Evolutionary conservation across 2,329 filamentous ascomycete species (phyloP), one percentile per base, ranked within the genome.

Genomic region (Diplodia intermedia): DNA sequence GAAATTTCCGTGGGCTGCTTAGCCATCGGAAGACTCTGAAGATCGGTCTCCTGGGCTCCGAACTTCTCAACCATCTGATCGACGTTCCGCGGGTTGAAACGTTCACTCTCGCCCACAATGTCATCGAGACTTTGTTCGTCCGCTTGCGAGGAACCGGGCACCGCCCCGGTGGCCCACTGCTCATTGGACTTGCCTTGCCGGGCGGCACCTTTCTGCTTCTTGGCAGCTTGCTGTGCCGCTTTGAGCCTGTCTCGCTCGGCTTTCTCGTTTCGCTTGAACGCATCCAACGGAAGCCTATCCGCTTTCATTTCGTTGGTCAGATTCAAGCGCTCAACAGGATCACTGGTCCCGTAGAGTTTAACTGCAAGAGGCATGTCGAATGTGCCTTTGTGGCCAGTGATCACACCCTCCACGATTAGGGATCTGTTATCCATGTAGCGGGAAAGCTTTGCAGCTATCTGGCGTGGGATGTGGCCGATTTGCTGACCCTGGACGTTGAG

Each of bases 391-490:
- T 83, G 77, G 1, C 91, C 92, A 5, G 86, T 87, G 55, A 97
- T 84, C 18, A 86, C 80, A 0, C 88, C 91, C 76, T 97, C 93
- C 7, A 94, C 76, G 1, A 86, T 75, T 9, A 95, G 80, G 85
- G 85, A 65, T 29, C 73, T 71, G 43, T 74, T 72, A 63, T 79
- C 78, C 75, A 96, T 84, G 75, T 92, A 93, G 1, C 85, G 86
- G 0, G 91, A 88, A 65, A 97, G 80, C 77, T 91, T 94, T n/a
- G 83, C 80, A 0, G 89, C 92, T 26, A 92, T 75, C 1, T 79
- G 82, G 14, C 87, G 83, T 7, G 91, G 90, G 50, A 97, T 82
- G 78, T 97, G 92, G 0, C 93, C 93, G 72, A 97, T 91, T 73
- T 96, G 92, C 8, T 79, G 77, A 18, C 88, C 86, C 74, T 91